A percentile compares a stretch with the other conserved stretches of the same genome.
These are phyloP conservation scores for Nitzschia sp. DNA, from an alignment of 108 stramenopile species.

Conservation along the genomic window DNA sequence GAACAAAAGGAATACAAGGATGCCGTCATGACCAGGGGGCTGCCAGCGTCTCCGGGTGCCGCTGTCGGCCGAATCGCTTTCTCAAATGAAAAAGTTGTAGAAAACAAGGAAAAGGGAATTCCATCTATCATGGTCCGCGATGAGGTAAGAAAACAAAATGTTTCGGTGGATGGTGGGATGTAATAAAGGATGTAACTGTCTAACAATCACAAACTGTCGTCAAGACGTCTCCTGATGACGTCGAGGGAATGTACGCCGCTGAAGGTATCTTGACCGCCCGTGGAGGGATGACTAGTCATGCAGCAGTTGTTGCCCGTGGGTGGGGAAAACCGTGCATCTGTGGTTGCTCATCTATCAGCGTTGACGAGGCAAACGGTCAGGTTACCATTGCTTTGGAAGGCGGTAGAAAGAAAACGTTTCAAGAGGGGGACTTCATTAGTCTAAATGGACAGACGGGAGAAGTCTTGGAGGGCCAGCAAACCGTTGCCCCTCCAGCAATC, in stretches of 20 bases:
- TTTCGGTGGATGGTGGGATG: too few species aligned
- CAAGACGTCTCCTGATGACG: conserved; percentile 70
- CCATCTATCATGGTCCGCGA: conserved; percentile 74
- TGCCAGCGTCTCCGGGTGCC: conserved; percentile 24
- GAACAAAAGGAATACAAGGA: conserved; percentile 41
- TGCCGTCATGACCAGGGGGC: conserved; percentile 17
- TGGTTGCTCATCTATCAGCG: conserved; percentile 68
- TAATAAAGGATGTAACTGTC: too few species aligned
- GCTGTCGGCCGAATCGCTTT: conserved; percentile 81
- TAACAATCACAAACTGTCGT: neutral
- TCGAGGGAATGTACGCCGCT: conserved; percentile 87
- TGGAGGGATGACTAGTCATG: conserved; percentile 87
- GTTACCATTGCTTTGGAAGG: conserved; percentile 43
- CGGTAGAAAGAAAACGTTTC: conserved; percentile 54
- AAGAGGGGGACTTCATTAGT: conserved; percentile 71
- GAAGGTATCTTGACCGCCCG: conserved; percentile 80
- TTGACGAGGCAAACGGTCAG: conserved; percentile 56
- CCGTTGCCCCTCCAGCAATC: conserved; percentile 51
- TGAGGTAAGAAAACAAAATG: conserved; percentile 19
- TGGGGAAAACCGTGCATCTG: conserved; percentile 92
- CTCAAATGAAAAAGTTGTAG: conserved; percentile 79
- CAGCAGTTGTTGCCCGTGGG: conserved; percentile 89
- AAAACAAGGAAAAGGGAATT: conserved; percentile 56
- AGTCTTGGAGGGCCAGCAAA: conserved; percentile 49
- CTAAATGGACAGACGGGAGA: conserved; percentile 85